These are phyloP conservation scores for Podospora pseudoanserina DNA, from an alignment of 495 filamentous ascomycete species.

Conservation along the genomic window DNA sequence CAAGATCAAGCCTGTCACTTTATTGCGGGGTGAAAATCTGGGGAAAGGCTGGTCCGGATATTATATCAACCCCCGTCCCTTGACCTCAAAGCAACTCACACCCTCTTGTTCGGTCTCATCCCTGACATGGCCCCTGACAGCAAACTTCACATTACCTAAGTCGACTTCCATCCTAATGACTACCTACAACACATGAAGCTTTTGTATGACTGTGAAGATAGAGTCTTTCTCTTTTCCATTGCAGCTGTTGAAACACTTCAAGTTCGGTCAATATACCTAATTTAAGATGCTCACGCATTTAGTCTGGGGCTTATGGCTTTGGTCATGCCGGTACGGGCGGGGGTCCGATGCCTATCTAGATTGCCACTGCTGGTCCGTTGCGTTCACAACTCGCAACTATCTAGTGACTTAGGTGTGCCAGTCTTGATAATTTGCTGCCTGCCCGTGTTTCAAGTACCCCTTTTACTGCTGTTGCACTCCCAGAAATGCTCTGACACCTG, in stretches of 20 bases:
- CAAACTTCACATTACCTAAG: neutral
- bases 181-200: neutral
- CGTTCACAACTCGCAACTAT: slow-evolving; percentile 27
- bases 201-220: no score
- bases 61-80: neutral
- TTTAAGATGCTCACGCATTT: neutral
- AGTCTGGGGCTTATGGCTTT: slow-evolving; percentile 5
- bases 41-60: slow-evolving; percentile 8
- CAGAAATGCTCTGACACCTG: neutral
- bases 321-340: slow-evolving; percentile 7
- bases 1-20: neutral
- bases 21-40: neutral
- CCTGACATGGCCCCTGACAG: neutral
- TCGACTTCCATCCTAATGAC: neutral
- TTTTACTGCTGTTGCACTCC: neutral
- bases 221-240: neutral
- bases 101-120: neutral
- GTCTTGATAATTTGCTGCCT: no score
- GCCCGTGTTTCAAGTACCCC: no score
- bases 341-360: slow-evolving; percentile 26
- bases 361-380: slow-evolving; percentile 33
- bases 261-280: neutral
- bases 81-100: neutral
- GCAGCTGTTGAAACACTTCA: neutral
- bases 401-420: no score